Evolutionary conservation across 2,329 filamentous ascomycete species (phyloP).

Genomic region (Venturiaceae sp.): DNA sequence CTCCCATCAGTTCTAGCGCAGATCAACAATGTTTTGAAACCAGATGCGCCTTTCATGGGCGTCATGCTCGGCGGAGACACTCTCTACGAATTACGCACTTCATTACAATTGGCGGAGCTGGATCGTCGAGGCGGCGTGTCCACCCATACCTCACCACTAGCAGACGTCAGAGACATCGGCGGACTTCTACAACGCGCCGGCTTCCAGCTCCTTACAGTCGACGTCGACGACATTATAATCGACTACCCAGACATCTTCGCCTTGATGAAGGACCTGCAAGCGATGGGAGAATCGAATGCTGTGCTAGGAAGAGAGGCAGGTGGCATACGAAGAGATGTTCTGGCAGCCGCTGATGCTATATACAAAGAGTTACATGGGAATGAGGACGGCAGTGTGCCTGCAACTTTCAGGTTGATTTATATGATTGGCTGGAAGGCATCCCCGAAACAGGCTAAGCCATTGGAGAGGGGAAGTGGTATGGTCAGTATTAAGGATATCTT

Average conservation of each 20-base stretch:
- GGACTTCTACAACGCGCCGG: slow-evolving; percentile 77
- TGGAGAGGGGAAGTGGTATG: slow-evolving; percentile 75
- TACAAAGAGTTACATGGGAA: slow-evolving; percentile 84
- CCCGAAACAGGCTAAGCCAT: slow-evolving; percentile 65
- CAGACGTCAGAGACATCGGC: slow-evolving; percentile 85
- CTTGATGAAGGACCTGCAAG: slow-evolving; percentile 86
- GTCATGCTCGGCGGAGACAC: slow-evolving; percentile 97
- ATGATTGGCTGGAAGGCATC: slow-evolving; percentile 99
- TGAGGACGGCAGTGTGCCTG: slow-evolving; percentile 53
- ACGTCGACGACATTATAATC: slow-evolving; percentile 94
- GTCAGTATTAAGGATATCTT: slow-evolving; percentile 81
- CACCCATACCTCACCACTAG: slow-evolving; percentile 82
- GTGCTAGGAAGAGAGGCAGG: slow-evolving; percentile 78
- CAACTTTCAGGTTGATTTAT: slow-evolving; percentile 90
- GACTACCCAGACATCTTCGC: slow-evolving; percentile 87
- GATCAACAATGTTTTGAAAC: slow-evolving; percentile 79
- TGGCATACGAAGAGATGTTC: slow-evolving; percentile 64
- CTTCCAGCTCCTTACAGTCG: slow-evolving; percentile 93
- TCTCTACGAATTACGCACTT: slow-evolving; percentile 85
- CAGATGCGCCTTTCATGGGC: slow-evolving; percentile 83
- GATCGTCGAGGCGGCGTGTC: slow-evolving; percentile 87
- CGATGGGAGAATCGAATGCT: slow-evolving; percentile 93
- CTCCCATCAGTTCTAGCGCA: slow-evolving; percentile 75
- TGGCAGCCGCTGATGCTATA: slow-evolving; percentile 80
- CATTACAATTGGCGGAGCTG: slow-evolving; percentile 82